phyloP scores from a whole-genome alignment of 2,329 filamentous ascomycete species.

The Leptographium radiaticola region DNA sequence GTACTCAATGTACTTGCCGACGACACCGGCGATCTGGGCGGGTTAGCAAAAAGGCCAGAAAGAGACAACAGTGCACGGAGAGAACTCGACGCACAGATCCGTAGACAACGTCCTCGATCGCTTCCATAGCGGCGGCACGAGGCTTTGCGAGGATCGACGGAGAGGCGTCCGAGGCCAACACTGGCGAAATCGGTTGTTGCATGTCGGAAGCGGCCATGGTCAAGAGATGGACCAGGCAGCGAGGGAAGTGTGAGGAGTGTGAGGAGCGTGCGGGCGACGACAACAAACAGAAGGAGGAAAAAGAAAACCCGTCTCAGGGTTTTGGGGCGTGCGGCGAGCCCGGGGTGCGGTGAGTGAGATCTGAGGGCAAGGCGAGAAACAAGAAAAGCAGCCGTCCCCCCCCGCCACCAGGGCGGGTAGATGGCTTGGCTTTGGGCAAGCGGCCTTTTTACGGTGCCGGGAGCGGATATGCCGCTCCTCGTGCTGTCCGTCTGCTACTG shows the following conservation, averaged over 20 bases:
- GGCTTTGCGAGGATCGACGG: slow-evolving; percentile 12
- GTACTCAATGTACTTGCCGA: slow-evolving; percentile 94
- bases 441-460: neutral
- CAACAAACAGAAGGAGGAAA: neutral
- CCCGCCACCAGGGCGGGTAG: slow-evolving; percentile 1
- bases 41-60: slow-evolving; percentile 7
- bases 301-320: neutral
- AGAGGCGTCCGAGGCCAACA: neutral
- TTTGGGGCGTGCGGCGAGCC: too few relatives aligned
- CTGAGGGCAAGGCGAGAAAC: neutral
- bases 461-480: neutral
- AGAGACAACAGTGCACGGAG: neutral
- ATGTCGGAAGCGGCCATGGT: neutral
- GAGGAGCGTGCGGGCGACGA: neutral
- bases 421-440: neutral
- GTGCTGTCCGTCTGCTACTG: neutral
- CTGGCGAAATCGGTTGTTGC: neutral
- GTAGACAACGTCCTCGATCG: slow-evolving; percentile 74
- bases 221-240: neutral
- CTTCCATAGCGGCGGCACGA: slow-evolving; percentile 42
- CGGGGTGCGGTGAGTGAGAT: neutral
- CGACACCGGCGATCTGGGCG: slow-evolving; percentile 60
- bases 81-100: slow-evolving; percentile 53
- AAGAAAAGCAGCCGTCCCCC: neutral
- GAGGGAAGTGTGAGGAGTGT: neutral